phyloP scores from a whole-genome alignment of 371 early-diverging fungal species.

The Capillidium rhysosporum region DNA sequence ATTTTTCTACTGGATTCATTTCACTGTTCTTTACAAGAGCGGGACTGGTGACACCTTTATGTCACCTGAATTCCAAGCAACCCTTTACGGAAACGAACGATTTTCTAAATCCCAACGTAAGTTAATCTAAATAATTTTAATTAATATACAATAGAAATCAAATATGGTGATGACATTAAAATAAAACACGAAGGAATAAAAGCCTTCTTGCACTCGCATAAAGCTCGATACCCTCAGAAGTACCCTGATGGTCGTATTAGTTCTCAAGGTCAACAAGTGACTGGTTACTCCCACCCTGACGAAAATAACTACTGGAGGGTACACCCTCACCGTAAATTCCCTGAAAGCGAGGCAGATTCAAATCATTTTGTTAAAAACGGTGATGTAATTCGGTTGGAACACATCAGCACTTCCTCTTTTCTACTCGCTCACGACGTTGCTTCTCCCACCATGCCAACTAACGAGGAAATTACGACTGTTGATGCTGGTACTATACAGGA shows the following conservation, averaged over 20 bases:
- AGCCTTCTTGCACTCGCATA: constrained; percentile 67
- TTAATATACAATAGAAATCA: constrained; percentile 27
- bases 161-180: constrained; percentile 61
- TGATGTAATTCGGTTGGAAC: constrained; percentile 32
- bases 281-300: constrained; percentile 53
- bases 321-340: constrained; percentile 22
- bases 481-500: constrained; percentile 8
- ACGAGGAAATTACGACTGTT: constrained; percentile 85
- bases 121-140: neutral
- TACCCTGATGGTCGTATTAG: constrained; percentile 87
- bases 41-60: constrained; percentile 90
- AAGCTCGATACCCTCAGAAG: constrained; percentile 60
- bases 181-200: constrained; percentile 54
- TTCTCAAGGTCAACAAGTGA: constrained; percentile 82
- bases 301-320: constrained; percentile 72
- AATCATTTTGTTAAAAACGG: constrained; percentile 14
- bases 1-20: constrained; percentile 73
- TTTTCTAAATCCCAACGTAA: constrained; percentile 9
- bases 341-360: constrained; percentile 9
- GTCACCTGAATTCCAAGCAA: constrained; percentile 71
- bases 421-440: constrained; percentile 94
- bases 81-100: constrained; percentile 49
- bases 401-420: constrained; percentile 28
- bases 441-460: constrained; percentile 84
- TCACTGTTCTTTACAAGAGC: constrained; percentile 34